Conservation (phyloP, 2,329 filamentous ascomycete species). For the Pseudogymnoascus sp. region DNA sequence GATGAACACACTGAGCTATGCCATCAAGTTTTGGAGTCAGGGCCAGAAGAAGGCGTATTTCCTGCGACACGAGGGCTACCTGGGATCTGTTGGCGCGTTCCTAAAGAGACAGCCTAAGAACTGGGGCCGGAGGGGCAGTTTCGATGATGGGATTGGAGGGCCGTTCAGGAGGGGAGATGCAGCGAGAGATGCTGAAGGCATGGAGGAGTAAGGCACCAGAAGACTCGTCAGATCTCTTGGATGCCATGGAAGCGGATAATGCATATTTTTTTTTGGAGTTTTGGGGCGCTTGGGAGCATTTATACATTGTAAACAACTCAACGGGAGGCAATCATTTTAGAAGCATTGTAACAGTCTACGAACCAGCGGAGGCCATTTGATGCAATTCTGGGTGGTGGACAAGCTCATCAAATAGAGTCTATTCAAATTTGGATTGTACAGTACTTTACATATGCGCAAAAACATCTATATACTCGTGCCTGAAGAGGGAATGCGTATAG, state of each 20-base stretch:
- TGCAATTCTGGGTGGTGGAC: neutral
- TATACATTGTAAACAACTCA: slow-evolving; percentile 2
- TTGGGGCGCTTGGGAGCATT: neutral
- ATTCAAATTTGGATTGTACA: neutral
- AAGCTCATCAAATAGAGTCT: slow-evolving; percentile 1
- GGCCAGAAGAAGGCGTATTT: slow-evolving; percentile 95
- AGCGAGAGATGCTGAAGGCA: neutral
- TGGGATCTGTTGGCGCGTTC: slow-evolving; percentile 90
- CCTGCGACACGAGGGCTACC: slow-evolving; percentile 87
- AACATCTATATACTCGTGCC: neutral
- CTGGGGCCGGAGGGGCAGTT: slow-evolving; percentile 78
- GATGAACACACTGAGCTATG: slow-evolving; percentile 94
- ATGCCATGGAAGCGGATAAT: neutral
- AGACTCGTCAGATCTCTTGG: neutral
- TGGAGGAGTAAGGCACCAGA: neutral
- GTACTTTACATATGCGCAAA: slow-evolving; percentile 1
- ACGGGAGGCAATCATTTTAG: slow-evolving; percentile 9
- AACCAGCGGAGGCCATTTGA: slow-evolving; percentile 7
- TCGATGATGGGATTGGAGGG: slow-evolving; percentile 22
- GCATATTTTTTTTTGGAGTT: slow-evolving; percentile 1
- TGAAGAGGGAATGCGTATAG: too few species aligned
- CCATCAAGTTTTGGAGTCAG: slow-evolving; percentile 96
- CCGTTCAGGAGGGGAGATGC: neutral
- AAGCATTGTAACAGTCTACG: slow-evolving; percentile 8
- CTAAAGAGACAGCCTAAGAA: slow-evolving; percentile 83